These are phyloP conservation scores for Phytophthora cajani DNA, from an alignment of 352 stramenopile species.

Conservation along the genomic window DNA sequence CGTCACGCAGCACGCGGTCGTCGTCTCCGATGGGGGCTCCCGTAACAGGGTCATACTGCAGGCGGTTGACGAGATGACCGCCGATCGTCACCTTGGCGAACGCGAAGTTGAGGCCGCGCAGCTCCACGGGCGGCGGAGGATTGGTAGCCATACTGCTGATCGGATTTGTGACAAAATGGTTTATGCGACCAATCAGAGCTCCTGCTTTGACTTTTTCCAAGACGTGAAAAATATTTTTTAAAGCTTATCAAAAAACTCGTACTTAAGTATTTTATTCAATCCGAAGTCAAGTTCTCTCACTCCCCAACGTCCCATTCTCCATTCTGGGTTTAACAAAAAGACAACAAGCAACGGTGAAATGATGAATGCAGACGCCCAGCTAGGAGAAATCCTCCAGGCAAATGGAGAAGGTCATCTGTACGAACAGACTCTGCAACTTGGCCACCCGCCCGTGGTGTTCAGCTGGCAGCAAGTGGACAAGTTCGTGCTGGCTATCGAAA, in stretches of 20 bases:
- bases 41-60: slow-evolving; percentile 52
- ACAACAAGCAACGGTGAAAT: neutral
- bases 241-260: too few species aligned
- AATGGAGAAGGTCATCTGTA: slow-evolving; percentile 20
- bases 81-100: slow-evolving; percentile 80
- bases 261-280: too few species aligned
- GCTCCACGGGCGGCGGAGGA: slow-evolving; percentile 50
- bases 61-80: slow-evolving; percentile 59
- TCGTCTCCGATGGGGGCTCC: slow-evolving; percentile 30
- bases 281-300: too few species aligned
- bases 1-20: slow-evolving; percentile 86
- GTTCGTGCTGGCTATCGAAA: slow-evolving; percentile 30
- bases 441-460: slow-evolving; percentile 16
- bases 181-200: too few species aligned
- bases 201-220: too few species aligned
- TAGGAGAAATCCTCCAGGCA: slow-evolving; percentile 29
- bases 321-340: too few species aligned
- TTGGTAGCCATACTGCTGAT: slow-evolving; percentile 16
- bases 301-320: too few species aligned
- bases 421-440: slow-evolving; percentile 19
- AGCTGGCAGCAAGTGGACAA: slow-evolving; percentile 19
- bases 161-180: neutral
- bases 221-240: too few species aligned
- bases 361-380: slow-evolving; percentile 27
- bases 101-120: slow-evolving; percentile 69